phyloP scores from a whole-genome alignment of 2,329 filamentous ascomycete genomes.

The Lachnellula cervina region DNA sequence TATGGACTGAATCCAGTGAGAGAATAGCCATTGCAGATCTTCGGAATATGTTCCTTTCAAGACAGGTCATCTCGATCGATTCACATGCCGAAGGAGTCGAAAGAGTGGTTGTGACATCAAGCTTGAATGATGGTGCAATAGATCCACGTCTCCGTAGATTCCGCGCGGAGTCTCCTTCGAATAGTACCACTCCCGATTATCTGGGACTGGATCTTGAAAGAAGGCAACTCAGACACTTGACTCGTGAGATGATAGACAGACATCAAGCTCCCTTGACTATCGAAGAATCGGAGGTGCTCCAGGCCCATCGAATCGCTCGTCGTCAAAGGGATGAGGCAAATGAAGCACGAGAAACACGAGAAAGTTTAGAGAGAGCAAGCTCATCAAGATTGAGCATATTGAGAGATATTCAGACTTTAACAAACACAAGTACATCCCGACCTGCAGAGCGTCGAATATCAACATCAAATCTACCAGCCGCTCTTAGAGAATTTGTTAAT shows the following conservation, averaged over 20 bases:
- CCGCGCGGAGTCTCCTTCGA: slow-evolving; percentile 17
- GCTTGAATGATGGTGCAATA: slow-evolving; percentile 18
- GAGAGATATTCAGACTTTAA: slow-evolving; percentile 14
- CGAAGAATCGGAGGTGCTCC: slow-evolving; percentile 52
- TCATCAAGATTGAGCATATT: slow-evolving; percentile 14
- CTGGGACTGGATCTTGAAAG: slow-evolving; percentile 24
- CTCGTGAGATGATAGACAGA: slow-evolving; percentile 34
- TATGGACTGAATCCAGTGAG: slow-evolving; percentile 88
- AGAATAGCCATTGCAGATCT: slow-evolving; percentile 70
- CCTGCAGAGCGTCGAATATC: slow-evolving; percentile 19
- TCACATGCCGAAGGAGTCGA: slow-evolving; percentile 48
- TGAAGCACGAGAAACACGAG: slow-evolving; percentile 22
- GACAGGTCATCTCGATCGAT: slow-evolving; percentile 65
- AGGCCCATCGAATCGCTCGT: slow-evolving; percentile 51
- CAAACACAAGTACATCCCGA: slow-evolving; percentile 4
- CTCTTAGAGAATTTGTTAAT: slow-evolving; percentile 30
- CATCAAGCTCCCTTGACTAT: slow-evolving; percentile 48
- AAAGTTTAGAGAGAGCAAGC: slow-evolving; percentile 16
- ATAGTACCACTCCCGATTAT: slow-evolving; percentile 28
- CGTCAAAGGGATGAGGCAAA: slow-evolving; percentile 35
- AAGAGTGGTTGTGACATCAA: slow-evolving; percentile 22
- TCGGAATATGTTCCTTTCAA: slow-evolving; percentile 59
- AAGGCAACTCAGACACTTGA: slow-evolving; percentile 25
- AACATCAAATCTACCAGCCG: slow-evolving; percentile 21
- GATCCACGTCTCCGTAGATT: slow-evolving; percentile 26